These are phyloP conservation scores for Scutellaria baicalensis DNA, from an alignment of 257 asterid species.

Conservation along the genomic window DNA sequence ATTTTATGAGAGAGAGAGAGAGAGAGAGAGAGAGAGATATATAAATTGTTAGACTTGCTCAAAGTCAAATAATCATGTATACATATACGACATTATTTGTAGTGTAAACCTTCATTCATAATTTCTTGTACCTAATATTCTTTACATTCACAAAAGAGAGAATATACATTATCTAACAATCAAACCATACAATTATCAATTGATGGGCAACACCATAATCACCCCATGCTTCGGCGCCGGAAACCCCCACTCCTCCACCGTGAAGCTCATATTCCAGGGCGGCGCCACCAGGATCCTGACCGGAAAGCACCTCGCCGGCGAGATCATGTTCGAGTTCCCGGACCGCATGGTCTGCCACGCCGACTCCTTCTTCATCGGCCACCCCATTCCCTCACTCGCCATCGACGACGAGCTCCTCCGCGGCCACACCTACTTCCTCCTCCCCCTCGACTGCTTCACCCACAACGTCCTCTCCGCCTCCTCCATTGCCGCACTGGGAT, in stretches of 20 bases:
- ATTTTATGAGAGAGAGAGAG: too few species aligned
- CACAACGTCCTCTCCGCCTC: constrained; percentile 38
- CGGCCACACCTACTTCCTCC: constrained; percentile 59
- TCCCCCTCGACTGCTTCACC: constrained; percentile 56
- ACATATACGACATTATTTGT: background rate
- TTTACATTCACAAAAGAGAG: too few species aligned
- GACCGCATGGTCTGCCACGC: constrained; percentile 65
- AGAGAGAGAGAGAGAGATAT: too few species aligned
- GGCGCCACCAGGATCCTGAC: constrained; percentile 39
- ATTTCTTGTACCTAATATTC: background rate
- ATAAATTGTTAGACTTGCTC: background rate
- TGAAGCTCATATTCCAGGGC: constrained; percentile 34
- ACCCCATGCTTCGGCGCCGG: constrained; percentile 22
- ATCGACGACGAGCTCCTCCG: constrained; percentile 38
- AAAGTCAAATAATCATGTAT: constrained; percentile 23
- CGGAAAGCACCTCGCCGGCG: constrained; percentile 55
- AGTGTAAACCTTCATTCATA: background rate
- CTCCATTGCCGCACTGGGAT: constrained; percentile 33
- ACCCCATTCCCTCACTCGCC: constrained; percentile 48
- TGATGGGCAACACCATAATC: constrained; percentile 41
- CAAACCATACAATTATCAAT: background rate
- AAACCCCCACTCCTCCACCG: constrained; percentile 11
- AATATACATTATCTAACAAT: too few species aligned
- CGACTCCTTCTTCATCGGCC: constrained; percentile 77
- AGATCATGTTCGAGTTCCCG: constrained; percentile 77